These are phyloP conservation scores for Bacidia gigantensis DNA, from an alignment of 495 filamentous ascomycete genomes.

Conservation along the genomic window DNA sequence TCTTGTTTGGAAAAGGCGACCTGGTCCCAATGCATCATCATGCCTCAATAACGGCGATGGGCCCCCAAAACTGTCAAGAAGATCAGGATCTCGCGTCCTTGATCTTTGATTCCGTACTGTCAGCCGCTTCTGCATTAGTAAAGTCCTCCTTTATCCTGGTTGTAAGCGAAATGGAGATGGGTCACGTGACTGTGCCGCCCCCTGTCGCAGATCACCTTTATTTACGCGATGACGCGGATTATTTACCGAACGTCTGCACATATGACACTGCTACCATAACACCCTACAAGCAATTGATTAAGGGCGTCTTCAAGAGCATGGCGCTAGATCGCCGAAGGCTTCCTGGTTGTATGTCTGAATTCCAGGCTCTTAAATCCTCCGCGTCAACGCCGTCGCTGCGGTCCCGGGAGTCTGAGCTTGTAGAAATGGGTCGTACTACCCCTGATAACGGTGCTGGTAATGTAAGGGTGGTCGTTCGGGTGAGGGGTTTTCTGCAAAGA, in stretches of 20 bases:
- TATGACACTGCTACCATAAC: conserved; percentile 34
- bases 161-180: background rate
- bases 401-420: conserved; percentile 50
- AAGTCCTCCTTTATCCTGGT: background rate
- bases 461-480: conserved; percentile 87
- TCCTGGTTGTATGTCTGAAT: conserved; percentile 31
- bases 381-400: conserved; percentile 58
- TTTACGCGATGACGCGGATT: background rate
- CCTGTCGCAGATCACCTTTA: conserved; percentile 14
- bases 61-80: too few relatives aligned
- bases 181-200: background rate
- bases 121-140: too few relatives aligned
- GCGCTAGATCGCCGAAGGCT: conserved; percentile 44
- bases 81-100: too few relatives aligned
- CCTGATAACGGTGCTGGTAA: conserved; percentile 55
- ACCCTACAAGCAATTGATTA: conserved; percentile 16
- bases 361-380: conserved; percentile 35
- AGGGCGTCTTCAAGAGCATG: conserved; percentile 32
- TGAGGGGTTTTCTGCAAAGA: conserved; percentile 76
- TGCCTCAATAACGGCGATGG: too few relatives aligned
- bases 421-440: conserved; percentile 23
- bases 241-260: conserved; percentile 18
- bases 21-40: too few relatives aligned
- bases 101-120: too few relatives aligned
- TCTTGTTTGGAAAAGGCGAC: too few relatives aligned